These are phyloP conservation scores for Leptographium lundbergii DNA, from an alignment of 2,329 filamentous ascomycete genomes.

Conservation along the genomic window DNA sequence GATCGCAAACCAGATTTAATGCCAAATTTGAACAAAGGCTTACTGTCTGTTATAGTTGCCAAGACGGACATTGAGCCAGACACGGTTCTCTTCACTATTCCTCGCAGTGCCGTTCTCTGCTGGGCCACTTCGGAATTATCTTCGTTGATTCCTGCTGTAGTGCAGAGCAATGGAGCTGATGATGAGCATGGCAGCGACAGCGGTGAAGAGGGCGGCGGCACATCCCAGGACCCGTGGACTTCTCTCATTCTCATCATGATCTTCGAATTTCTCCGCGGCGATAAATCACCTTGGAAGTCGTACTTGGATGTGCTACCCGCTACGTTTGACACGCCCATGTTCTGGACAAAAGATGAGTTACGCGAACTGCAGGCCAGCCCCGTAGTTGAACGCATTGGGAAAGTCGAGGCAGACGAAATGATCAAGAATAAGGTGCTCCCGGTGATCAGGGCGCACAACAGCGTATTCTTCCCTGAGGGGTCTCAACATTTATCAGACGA, in stretches of 20 bases:
- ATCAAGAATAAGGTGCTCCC: slow-evolving; percentile 47
- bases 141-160: slow-evolving; percentile 40
- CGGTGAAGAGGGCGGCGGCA: slow-evolving; percentile 22
- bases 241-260: slow-evolving; percentile 65
- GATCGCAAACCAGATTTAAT: neutral
- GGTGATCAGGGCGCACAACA: slow-evolving; percentile 30
- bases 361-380: slow-evolving; percentile 63
- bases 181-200: slow-evolving; percentile 25
- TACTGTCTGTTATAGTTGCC: slow-evolving; percentile 42
- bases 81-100: slow-evolving; percentile 70
- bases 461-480: slow-evolving; percentile 30
- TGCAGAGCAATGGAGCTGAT: slow-evolving; percentile 25
- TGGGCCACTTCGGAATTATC: slow-evolving; percentile 59
- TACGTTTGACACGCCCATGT: slow-evolving; percentile 78
- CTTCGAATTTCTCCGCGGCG: slow-evolving; percentile 53
- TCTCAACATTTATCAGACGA: slow-evolving; percentile 25
- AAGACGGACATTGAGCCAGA: slow-evolving; percentile 56
- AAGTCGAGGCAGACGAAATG: slow-evolving; percentile 53
- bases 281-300: slow-evolving; percentile 55
- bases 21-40: neutral
- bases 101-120: slow-evolving; percentile 57
- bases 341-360: slow-evolving; percentile 64
- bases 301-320: slow-evolving; percentile 66
- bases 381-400: slow-evolving; percentile 66
- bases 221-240: slow-evolving; percentile 38